Evolutionary conservation across 768 basidiomycete species (phyloP), one percentile per base, ranked within the genome.

Genomic region (Tylopilus felleus): DNA sequence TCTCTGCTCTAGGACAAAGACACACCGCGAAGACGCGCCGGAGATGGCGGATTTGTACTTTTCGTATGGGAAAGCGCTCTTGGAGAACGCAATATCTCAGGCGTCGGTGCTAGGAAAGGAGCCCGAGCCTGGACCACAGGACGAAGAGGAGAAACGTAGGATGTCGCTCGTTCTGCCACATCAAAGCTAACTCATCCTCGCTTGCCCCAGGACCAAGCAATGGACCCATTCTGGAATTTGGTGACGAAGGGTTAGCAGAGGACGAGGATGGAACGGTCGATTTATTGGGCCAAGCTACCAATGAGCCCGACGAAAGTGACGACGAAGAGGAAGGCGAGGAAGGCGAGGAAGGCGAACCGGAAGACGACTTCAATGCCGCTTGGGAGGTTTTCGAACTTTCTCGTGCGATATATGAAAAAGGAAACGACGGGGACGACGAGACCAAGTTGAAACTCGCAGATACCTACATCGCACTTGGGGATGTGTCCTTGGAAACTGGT

Each of bases 301-400:
- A 80, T 53, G 79, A 80, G 51, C 70, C 65, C 1, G 80, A 78
- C 8, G 80, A 73, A 2, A 83, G 75, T 0, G 82, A 75, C 0
- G 83, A 78, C 0, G 81, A 33, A 14, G 33, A 33, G 12, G 33
- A 77, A 4, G 83, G n/a, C n/a, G n/a, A 80, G 0, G 64, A 79
- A 9, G 89, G 74, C 2, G 88, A 83, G 4, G 88, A 85, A 13
- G 88, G 68, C 4, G 92, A 90, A 62, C 92, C 91, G 0, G 96
- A 97, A 63, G 97, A 99, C 61, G 97, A 98, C 64, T 97, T 97
- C 70, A 97, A 96, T 60, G 93, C 92, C 23, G 93, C 97, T 13
- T 99, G 96, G 94, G 91, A 97, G 66, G 87, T 96, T 3, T 77
- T 99, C n/a, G 97, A 99, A 61, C 83, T 96, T 52, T 95, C 96